These are phyloP conservation scores for Neofusicoccum cordaticola DNA, from an alignment of 2,329 filamentous ascomycete genomes.

Conservation along the genomic window DNA sequence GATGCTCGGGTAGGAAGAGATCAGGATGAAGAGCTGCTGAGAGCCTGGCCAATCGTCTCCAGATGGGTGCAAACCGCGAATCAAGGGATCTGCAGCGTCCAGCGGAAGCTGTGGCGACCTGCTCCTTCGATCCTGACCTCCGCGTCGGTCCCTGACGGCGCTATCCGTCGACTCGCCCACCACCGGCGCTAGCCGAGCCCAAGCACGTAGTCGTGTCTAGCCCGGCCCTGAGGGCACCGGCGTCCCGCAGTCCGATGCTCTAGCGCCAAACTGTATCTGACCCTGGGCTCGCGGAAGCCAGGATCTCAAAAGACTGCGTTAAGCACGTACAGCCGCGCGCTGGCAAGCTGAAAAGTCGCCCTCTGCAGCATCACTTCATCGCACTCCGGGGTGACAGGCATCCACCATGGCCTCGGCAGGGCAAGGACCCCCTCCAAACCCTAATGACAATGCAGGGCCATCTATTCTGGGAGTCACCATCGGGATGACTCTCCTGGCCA, in stretches of 20 bases:
- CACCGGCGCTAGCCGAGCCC: background rate
- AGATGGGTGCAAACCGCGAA: too few relatives aligned
- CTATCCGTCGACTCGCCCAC: background rate
- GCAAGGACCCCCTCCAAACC: conserved; percentile 21
- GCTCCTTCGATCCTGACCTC: background rate
- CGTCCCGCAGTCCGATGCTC: background rate
- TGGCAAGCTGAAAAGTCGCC: too few relatives aligned
- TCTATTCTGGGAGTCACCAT: conserved; percentile 43
- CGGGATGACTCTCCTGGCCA: conserved; percentile 40
- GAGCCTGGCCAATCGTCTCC: too few relatives aligned
- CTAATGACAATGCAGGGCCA: conserved; percentile 37
- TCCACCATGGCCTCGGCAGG: background rate
- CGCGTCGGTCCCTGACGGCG: background rate
- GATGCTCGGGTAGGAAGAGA: too few relatives aligned
- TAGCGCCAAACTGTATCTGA: background rate
- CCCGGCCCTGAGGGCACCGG: background rate
- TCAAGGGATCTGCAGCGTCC: background rate
- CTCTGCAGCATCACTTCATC: background rate
- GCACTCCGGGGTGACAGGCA: background rate
- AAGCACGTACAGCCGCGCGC: too few relatives aligned
- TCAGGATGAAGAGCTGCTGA: too few relatives aligned
- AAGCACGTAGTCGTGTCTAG: background rate
- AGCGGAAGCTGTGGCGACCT: background rate
- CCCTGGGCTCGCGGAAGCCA: background rate
- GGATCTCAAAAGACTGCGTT: too few relatives aligned